Evolutionary conservation across 2,329 filamentous ascomycete genomes (phyloP).

Genomic region (Teratosphaeria pseudoeucalypti): DNA sequence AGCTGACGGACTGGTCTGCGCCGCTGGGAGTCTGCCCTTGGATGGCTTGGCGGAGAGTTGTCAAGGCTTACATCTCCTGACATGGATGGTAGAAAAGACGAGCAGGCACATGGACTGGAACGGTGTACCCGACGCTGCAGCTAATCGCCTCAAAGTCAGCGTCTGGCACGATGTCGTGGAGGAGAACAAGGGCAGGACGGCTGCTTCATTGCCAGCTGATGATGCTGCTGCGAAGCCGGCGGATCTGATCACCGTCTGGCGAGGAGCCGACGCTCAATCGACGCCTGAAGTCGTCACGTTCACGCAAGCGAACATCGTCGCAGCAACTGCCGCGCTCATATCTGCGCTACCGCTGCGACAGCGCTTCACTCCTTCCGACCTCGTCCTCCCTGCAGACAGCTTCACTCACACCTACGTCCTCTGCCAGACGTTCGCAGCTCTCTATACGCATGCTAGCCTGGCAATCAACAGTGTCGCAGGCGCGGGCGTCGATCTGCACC

Average conservation of each 20-base stretch:
- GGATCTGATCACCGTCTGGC: slow-evolving; percentile 56
- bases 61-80: slow-evolving; percentile 60
- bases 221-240: slow-evolving; percentile 43
- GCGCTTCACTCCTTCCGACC: slow-evolving; percentile 61
- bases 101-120: slow-evolving; percentile 94
- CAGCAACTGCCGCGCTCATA: slow-evolving; percentile 71
- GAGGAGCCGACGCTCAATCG: slow-evolving; percentile 36
- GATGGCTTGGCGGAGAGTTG: slow-evolving; percentile 60
- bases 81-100: slow-evolving; percentile 89
- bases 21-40: slow-evolving; percentile 78
- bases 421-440: slow-evolving; percentile 65
- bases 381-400: slow-evolving; percentile 76
- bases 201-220: slow-evolving; percentile 53
- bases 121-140: slow-evolving; percentile 67
- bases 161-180: slow-evolving; percentile 87
- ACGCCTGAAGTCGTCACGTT: slow-evolving; percentile 68
- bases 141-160: slow-evolving; percentile 65
- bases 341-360: slow-evolving; percentile 65
- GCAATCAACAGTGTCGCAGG: slow-evolving; percentile 83
- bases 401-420: slow-evolving; percentile 72
- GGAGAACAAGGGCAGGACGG: slow-evolving; percentile 49
- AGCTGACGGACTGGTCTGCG: slow-evolving; percentile 72
- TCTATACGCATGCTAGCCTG: slow-evolving; percentile 75
- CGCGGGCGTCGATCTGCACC: slow-evolving; percentile 56
- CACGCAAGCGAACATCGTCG: slow-evolving; percentile 73